Base-by-base conservation (phyloP, 305 asterid species). In the Galium porrigens region DNA sequence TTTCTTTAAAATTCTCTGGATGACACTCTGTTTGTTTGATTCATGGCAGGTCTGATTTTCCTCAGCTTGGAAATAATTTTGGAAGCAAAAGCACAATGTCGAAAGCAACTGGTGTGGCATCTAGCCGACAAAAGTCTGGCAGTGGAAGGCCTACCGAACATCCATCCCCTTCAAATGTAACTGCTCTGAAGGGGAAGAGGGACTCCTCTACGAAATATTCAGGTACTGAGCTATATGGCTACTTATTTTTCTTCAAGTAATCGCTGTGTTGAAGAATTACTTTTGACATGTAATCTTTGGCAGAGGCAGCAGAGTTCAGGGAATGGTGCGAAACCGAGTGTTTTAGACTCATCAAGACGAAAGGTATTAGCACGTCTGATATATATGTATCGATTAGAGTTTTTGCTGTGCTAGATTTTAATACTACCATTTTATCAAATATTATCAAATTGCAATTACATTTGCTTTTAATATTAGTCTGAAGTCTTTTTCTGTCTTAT, bases 281-380 rank as follows among this genome's bases (percentile, higher is more conserved):
- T 58, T 63, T 25, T 39, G 30, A 17, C 53, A 53, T 65, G 56
- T 15, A 32, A 15, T 4, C 58, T 66, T 42, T 69, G 74, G 74
- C 97, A 92, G 99, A 92, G 79, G 99, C 99, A 57, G 54, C 70
- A 76, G 97, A 87, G 68, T 92, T 92, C 76, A 80, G 83, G 76
- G 87, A 84, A 63, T 92, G 99, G 99, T 92, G 99, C 37, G 96
- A 92, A 79, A 86, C 80, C 57, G 99, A 92, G 81, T 92, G 95
- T 74, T 44, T 64, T 66, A 84, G 94, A 72, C 96, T 92, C 66
- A 65, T 82, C 53, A 89, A 94, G 51, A 75, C 89, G 59, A 82
- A 78, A 85, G 95, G 95, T 88, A 82, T 10, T 70, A 32, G 39
- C 54, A 36, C 51, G 5, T 51, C 32, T 52, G 63, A 36, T 61